Evolutionary conservation across 2,329 filamentous ascomycete species (phyloP), one percentile per base, ranked within the genome.

Genomic region (Cladophialophora exuberans): DNA sequence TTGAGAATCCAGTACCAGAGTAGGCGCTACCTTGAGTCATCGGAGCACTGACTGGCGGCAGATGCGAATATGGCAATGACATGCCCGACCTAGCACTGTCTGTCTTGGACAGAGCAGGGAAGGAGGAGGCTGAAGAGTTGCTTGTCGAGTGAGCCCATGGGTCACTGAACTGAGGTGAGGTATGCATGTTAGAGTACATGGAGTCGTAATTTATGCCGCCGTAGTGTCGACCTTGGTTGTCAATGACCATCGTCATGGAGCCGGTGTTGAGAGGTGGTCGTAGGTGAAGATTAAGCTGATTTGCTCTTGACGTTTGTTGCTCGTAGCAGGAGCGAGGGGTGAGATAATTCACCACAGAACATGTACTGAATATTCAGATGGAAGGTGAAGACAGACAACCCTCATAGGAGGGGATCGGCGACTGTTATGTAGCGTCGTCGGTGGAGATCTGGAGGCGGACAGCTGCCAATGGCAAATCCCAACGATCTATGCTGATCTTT

Each of bases 161-260:
- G 73, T 97, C 94, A 67, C 88, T 91, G 78, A 97, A 97, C 62
- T 94, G 88, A 62, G 88, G 84, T 35, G 72, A 66, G 36, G 65
- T 76, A 70, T 75, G 78, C 67, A 86, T 83, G 81, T 84, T 81
- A 72, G 74, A 80, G 69, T 78, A 81, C 70, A 88, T 85, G 80
- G 91, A 85, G 72, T 84, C 82, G 79, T 93, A 94, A 73, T 84
- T 85, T 78, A 96, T 81, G 71, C 82, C 83, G 69, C 83, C 89
- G 77, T 88, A 89, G 72, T 84, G 84, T 78, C 85, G 89, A 77
- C 93, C 90, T 73, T 91, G 89, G 69, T 85, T 85, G 78, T 96
- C 90, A 79, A 96, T 84, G 74, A 92, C 89, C 90, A 96, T 96
- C 77, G 90, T 94, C 91, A 96, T 96, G 57, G 49, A 56, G 62